Evolutionary conservation across 129 eudicot species (phyloP).

Genomic region (Deinandra increscens): DNA sequence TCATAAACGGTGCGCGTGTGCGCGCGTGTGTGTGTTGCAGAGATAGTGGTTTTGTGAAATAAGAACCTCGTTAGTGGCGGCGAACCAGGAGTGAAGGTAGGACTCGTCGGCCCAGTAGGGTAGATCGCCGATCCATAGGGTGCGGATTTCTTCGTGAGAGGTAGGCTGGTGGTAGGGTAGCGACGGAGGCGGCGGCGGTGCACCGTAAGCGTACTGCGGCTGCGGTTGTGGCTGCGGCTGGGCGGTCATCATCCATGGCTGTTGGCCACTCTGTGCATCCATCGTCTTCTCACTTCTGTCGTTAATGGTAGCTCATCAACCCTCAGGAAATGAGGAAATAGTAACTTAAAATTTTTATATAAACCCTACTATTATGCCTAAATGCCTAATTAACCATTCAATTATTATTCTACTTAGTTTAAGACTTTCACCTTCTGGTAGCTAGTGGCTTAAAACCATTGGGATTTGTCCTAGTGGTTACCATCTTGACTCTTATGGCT

Average conservation of each 20-base stretch:
- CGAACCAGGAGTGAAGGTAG: constrained; percentile 78
- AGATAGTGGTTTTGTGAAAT: background rate
- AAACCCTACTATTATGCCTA: too few species aligned
- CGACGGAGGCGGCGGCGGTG: constrained; percentile 38
- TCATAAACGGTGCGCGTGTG: too few species aligned
- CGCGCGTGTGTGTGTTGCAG: background rate
- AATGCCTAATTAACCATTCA: too few species aligned
- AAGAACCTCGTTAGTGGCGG: constrained; percentile 72
- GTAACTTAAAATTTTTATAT: too few species aligned
- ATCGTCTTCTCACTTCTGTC: constrained; percentile 10
- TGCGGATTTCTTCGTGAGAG: constrained; percentile 92
- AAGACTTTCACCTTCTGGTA: too few species aligned
- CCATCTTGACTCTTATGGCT: too few species aligned
- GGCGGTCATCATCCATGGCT: constrained; percentile 48
- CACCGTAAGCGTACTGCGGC: constrained; percentile 32
- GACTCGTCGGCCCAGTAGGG: constrained; percentile 93
- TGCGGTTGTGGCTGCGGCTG: constrained; percentile 35
- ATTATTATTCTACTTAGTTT: too few species aligned
- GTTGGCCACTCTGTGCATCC: constrained; percentile 37
- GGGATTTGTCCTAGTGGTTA: too few species aligned
- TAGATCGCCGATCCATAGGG: constrained; percentile 97
- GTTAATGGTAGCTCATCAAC: background rate
- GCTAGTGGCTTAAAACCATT: too few species aligned
- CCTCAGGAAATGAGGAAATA: too few species aligned
- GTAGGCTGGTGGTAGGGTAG: constrained; percentile 87